Conservation (phyloP, 768 basidiomycete genomes). For the Serendipita sp. region DNA sequence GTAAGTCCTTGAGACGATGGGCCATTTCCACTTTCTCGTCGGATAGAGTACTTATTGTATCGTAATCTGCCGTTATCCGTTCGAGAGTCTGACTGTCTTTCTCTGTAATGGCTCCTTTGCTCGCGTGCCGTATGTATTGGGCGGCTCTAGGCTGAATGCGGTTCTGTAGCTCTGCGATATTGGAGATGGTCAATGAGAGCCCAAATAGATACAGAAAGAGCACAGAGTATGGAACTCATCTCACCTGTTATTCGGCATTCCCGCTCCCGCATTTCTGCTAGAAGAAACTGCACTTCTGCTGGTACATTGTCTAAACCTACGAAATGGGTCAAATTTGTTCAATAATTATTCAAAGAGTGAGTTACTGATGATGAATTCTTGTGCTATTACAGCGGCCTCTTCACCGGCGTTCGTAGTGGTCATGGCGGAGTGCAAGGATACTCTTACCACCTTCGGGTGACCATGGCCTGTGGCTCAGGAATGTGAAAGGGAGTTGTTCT, state of each 20-base stretch:
- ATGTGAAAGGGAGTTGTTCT: no score
- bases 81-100: not conserved
- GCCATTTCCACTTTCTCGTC: slow-evolving; percentile 2
- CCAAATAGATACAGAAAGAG: no score
- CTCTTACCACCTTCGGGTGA: no score
- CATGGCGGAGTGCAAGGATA: not conserved
- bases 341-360: not conserved
- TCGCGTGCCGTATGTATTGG: slow-evolving; percentile 2
- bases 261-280: slow-evolving; percentile 3
- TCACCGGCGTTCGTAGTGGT: not conserved
- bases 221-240: no score
- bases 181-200: not conserved
- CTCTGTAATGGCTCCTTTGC: not conserved
- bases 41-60: not conserved
- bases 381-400: slow-evolving; percentile 3
- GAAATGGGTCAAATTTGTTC: not conserved
- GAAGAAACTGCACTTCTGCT: not conserved
- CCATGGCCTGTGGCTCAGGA: no score
- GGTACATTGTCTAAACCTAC: slow-evolving; percentile 4
- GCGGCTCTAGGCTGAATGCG: not conserved
- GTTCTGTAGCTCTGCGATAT: not conserved
- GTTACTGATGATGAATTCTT: slow-evolving; percentile 1
- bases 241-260: not conserved
- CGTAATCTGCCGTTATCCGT: not conserved
- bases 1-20: not conserved